phyloP scores from a whole-genome alignment of 345 rosid species.

The Viola odorata region DNA sequence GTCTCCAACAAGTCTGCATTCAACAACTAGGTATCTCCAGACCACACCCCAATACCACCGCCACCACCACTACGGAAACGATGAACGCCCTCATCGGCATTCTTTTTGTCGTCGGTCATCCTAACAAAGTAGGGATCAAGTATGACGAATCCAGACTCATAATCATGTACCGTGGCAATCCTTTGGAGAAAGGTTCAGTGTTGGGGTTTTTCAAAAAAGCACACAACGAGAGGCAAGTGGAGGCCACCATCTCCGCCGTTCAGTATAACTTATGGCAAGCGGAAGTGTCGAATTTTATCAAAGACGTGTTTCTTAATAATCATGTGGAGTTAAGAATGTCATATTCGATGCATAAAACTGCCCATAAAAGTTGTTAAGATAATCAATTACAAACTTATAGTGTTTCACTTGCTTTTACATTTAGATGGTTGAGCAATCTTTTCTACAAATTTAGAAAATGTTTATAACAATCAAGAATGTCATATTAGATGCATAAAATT shows the following conservation, averaged over 20 bases:
- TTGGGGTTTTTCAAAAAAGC: conserved; percentile 93
- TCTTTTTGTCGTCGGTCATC: conserved; percentile 85
- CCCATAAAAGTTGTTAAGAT: too few species aligned
- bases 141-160: conserved; percentile 94
- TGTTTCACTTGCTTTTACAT: too few species aligned
- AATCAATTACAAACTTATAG: too few species aligned
- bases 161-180: conserved; percentile 88
- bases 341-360: too few species aligned
- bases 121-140: conserved; percentile 94
- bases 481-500: too few species aligned
- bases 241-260: conserved; percentile 73
- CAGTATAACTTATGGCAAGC: conserved; percentile 77
- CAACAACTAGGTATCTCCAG: conserved; percentile 79
- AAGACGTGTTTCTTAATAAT: conserved; percentile 82
- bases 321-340: conserved; percentile 75
- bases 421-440: too few species aligned
- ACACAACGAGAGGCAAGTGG: conserved; percentile 65
- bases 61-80: conserved; percentile 21
- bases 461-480: too few species aligned
- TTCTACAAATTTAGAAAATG: too few species aligned
- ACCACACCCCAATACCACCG: conserved; percentile 26
- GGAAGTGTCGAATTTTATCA: conserved; percentile 62
- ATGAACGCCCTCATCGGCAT: conserved; percentile 40
- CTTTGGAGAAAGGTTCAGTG: conserved; percentile 77
- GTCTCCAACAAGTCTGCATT: conserved; percentile 93